Evolutionary conservation across 768 basidiomycete genomes (phyloP).

Genomic region (Rubroboletus satanas): DNA sequence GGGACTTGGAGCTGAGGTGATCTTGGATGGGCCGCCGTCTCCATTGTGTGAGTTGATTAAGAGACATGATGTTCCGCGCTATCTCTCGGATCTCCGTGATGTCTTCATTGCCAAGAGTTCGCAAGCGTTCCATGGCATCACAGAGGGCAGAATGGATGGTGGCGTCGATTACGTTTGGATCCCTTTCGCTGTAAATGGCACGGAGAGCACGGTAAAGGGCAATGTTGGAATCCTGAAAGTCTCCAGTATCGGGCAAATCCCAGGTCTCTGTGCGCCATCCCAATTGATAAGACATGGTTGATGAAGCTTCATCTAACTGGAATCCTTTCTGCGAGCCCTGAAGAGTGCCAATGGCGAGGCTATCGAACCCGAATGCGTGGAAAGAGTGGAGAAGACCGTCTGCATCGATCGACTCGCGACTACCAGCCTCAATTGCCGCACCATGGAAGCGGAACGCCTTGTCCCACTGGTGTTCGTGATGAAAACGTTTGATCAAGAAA

Average conservation of each 20-base stretch:
- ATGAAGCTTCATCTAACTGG: slow-evolving; percentile 28
- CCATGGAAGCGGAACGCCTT: slow-evolving; percentile 90
- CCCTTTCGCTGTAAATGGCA: slow-evolving; percentile 77
- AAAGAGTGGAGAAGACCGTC: slow-evolving; percentile 76
- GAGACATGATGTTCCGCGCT: slow-evolving; percentile 70
- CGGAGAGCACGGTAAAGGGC: slow-evolving; percentile 77
- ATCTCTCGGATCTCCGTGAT: slow-evolving; percentile 70
- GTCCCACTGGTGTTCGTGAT: slow-evolving; percentile 91
- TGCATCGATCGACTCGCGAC: slow-evolving; percentile 38
- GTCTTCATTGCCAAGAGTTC: slow-evolving; percentile 70
- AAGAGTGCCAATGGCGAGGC: slow-evolving; percentile 72
- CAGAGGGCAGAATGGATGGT: slow-evolving; percentile 49
- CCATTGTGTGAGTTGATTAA: slow-evolving; percentile 75
- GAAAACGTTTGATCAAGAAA: slow-evolving; percentile 80
- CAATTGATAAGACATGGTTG: slow-evolving; percentile 66
- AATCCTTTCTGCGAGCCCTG: slow-evolving; percentile 39
- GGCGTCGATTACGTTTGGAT: slow-evolving; percentile 43
- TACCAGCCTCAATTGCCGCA: slow-evolving; percentile 69
- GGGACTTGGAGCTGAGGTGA: slow-evolving; percentile 30
- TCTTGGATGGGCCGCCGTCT: slow-evolving; percentile 32
- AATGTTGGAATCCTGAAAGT: slow-evolving; percentile 44
- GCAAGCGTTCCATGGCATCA: slow-evolving; percentile 62
- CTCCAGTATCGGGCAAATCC: slow-evolving; percentile 75
- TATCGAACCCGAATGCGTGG: slow-evolving; percentile 87
- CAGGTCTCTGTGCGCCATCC: slow-evolving; percentile 95